Conservation (phyloP, 1,139 yeast species). For the Arxiozyma heterogenica region DNA sequence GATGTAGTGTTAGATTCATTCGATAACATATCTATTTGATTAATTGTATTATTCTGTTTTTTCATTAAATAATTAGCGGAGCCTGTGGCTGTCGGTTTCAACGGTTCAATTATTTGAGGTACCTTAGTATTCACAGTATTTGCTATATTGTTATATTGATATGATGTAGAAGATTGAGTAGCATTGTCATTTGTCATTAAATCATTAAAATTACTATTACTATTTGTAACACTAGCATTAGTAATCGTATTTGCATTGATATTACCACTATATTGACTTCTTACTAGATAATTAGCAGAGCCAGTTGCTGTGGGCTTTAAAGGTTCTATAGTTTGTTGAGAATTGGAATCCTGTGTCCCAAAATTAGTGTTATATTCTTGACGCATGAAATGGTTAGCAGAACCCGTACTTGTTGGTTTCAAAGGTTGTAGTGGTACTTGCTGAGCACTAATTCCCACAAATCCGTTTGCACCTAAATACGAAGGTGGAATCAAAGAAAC, state of each 20-base stretch:
- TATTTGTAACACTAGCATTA: neutral
- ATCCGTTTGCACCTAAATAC: conserved; percentile 10
- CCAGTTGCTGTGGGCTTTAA: conserved; percentile 49
- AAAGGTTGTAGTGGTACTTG: conserved; percentile 29
- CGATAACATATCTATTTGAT: neutral
- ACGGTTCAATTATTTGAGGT: conserved; percentile 9
- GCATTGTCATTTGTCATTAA: neutral
- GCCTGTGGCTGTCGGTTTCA: conserved; percentile 29
- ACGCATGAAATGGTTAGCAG: conserved; percentile 12
- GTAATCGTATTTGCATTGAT: too few relatives aligned
- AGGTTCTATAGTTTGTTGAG: conserved; percentile 25
- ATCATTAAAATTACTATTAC: neutral
- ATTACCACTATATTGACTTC: conserved; percentile 12
- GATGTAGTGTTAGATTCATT: neutral
- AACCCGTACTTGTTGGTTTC: conserved; percentile 34
- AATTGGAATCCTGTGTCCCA: conserved; percentile 7
- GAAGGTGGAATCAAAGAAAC: conserved; percentile 45
- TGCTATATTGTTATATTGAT: neutral
- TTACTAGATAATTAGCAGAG: conserved; percentile 35
- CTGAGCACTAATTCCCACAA: conserved; percentile 2
- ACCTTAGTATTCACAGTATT: neutral
- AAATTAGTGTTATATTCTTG: conserved; percentile 4
- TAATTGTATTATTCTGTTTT: conserved; percentile 19
- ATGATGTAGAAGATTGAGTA: neutral
- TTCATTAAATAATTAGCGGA: conserved; percentile 27